phyloP scores from a whole-genome alignment of 202 grass and related monocot genomes.

The Hordeum pubiflorum region DNA sequence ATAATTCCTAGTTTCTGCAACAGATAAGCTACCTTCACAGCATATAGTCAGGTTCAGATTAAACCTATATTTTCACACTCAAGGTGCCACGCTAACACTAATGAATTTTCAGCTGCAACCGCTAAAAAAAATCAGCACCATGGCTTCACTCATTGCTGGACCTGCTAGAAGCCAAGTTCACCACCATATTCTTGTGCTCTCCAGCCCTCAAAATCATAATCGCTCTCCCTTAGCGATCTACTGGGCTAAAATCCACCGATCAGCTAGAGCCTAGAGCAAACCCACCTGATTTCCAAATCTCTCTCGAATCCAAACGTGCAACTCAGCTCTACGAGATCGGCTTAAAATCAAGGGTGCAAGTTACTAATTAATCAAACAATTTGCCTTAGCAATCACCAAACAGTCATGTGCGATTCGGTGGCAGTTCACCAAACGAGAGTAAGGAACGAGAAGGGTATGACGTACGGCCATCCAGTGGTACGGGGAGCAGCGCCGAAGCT shows the following conservation, averaged over 20 bases:
- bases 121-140: background rate
- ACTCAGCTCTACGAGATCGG: background rate
- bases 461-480: constrained; percentile 46
- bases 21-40: background rate
- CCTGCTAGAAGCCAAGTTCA: background rate
- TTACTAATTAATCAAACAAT: background rate
- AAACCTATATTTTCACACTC: background rate
- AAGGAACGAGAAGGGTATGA: too few species aligned
- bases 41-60: background rate
- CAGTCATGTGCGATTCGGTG: too few species aligned
- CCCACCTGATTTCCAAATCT: background rate
- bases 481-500: constrained; percentile 31
- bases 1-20: background rate
- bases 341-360: background rate
- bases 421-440: too few species aligned
- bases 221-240: background rate
- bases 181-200: background rate
- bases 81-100: background rate
- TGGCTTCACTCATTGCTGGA: background rate
- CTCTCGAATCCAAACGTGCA: background rate
- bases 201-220: background rate
- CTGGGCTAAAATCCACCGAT: background rate
- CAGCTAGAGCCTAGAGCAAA: background rate
- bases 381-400: background rate
- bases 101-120: background rate